phyloP scores from a whole-genome alignment of 1,284 basidiomycete species.

The Fomitopsis palustris region DNA sequence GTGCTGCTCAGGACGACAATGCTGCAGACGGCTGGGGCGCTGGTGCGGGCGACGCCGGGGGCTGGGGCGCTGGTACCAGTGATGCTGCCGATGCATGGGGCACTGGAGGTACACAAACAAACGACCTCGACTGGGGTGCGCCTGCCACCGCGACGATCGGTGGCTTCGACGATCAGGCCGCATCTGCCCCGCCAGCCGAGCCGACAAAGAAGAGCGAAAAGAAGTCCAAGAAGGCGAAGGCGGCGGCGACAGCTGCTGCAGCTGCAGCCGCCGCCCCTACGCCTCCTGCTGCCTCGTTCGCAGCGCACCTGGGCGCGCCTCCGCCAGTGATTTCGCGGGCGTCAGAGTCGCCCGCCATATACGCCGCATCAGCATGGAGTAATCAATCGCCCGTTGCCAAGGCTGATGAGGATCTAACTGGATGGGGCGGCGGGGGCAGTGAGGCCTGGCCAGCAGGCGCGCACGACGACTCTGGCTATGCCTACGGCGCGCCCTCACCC shows the following conservation, averaged over 20 bases:
- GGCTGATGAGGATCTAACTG: background rate
- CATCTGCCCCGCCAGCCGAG: background rate
- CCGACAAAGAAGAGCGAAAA: slow-evolving; percentile 1
- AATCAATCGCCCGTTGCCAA: background rate
- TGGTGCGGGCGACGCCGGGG: background rate
- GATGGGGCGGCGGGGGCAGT: background rate
- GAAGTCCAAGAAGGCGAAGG: background rate
- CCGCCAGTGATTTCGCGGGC: background rate
- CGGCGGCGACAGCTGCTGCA: background rate
- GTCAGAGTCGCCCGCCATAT: background rate
- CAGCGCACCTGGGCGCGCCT: slow-evolving; percentile 7
- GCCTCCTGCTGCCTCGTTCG: slow-evolving; percentile 1
- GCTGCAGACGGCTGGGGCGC: slow-evolving; percentile 9
- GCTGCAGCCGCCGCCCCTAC: background rate
- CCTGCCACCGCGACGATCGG: background rate
- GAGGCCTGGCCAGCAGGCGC: background rate
- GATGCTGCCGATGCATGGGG: slow-evolving; percentile 5
- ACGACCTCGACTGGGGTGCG: slow-evolving; percentile 1
- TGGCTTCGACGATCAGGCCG: background rate
- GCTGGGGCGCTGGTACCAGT: slow-evolving; percentile 12
- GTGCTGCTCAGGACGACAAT: background rate
- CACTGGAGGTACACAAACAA: background rate
- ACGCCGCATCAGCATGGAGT: background rate
- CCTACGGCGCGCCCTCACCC: background rate
- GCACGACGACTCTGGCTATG: background rate